Evolutionary conservation across 129 eudicot species (phyloP), one percentile per base, ranked within the genome.

Genomic region (Flaveria robusta): DNA sequence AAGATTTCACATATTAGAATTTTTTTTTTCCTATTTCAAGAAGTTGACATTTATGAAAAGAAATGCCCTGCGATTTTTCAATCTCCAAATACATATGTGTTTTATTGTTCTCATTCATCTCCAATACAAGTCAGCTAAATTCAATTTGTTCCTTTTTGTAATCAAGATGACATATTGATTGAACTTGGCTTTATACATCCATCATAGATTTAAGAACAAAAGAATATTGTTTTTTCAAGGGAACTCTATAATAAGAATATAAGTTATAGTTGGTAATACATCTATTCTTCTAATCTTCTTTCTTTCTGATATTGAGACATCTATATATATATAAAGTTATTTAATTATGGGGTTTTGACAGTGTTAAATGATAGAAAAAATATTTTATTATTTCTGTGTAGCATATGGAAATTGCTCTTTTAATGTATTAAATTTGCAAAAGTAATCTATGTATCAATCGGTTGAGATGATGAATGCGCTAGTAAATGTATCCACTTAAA

Each of bases 1-100:
- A 42, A 62, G 49, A 37, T 24, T 15, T 14, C 52, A 12, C 39
- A 74, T 11, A 58, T 31, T 22, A 58, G 58, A 8, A 58, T 56
- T 20, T 65, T 65, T 65, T 65, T 72, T 34, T 34, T 34, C 51
- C 50, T 70, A 23, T 63, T 50, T 22, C n/a, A 16, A 55, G 45
- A 76, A 50, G 67, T 76, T 76, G 74, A 76, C 74, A 41, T 67
- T 39, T 52, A 26, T 11, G 20, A 54, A 66, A 77, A 41, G 31
- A 77, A 54, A 77, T 39, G 56, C 56, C 7, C 7, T 12, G 15
- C 7, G 67, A 76, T 50, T 76, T 72, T 76, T 66, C 26, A 26
- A 66, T 50, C 34, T 68, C 9, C 54, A n/a, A 13, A n/a, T 34
- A 10, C 5, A 3, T 23, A 29, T 52, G 3, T 68, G 8, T 39